These are phyloP conservation scores for Candida bentonensis DNA, from an alignment of 805 yeast species.

Conservation along the genomic window DNA sequence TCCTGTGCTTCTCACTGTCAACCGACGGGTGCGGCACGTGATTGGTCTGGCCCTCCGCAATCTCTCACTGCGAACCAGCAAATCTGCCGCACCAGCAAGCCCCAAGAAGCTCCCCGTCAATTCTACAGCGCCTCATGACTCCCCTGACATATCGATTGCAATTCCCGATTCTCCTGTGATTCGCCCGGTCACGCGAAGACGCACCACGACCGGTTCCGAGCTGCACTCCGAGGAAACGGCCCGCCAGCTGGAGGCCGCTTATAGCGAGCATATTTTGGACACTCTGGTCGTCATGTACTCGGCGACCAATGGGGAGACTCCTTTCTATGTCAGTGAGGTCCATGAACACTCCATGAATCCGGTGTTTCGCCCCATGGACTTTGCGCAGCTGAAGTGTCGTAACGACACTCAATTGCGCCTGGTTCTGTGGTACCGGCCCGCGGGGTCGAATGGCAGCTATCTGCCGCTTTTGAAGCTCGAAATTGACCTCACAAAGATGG, in stretches of 20 bases:
- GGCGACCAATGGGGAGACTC: slow-evolving; percentile 3
- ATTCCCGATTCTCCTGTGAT: not conserved
- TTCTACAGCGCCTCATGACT: too few relatives aligned
- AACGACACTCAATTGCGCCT: slow-evolving; percentile 4
- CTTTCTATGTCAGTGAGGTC: slow-evolving; percentile 12
- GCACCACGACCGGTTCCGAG: not conserved
- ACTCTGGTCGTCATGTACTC: slow-evolving; percentile 8
- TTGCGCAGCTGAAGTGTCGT: slow-evolving; percentile 5
- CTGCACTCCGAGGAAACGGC: not conserved
- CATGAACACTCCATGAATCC: slow-evolving; percentile 11
- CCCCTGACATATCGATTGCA: too few relatives aligned
- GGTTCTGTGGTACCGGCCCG: slow-evolving; percentile 8
- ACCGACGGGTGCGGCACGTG: slow-evolving; percentile 2
- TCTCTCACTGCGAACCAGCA: not conserved
- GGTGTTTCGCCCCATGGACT: slow-evolving; percentile 11
- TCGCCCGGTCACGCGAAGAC: not conserved
- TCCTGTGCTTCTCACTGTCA: slow-evolving; percentile 1
- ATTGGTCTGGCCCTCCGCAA: slow-evolving; percentile 4
- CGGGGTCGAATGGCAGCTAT: not conserved
- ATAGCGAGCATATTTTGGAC: slow-evolving; percentile 5
- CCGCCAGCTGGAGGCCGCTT: not conserved
- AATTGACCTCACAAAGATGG: slow-evolving; percentile 7
- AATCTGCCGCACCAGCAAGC: too few relatives aligned
- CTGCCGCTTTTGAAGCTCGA: slow-evolving; percentile 2
- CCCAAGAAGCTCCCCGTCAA: too few relatives aligned